Evolutionary conservation across 305 asterid genomes (phyloP).

Genomic region (Striga hermonthica): DNA sequence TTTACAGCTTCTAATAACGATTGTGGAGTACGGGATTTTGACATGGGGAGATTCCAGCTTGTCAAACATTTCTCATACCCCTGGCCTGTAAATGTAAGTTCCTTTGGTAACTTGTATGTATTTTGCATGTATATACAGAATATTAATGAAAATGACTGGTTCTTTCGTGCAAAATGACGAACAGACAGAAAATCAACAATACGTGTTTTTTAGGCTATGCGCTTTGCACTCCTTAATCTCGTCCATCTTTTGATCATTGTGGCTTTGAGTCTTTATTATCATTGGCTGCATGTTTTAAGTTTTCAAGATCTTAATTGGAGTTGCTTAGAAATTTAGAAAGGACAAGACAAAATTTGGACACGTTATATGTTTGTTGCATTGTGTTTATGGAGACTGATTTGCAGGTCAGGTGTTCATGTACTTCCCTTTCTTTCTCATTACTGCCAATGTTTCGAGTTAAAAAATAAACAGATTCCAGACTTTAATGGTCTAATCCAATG

Average conservation of each 20-base stretch:
- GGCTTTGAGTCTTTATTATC: not conserved
- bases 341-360: not conserved
- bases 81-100: slow-evolving; percentile 58
- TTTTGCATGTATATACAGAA: slow-evolving; percentile 2
- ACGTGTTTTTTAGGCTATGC: not conserved
- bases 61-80: slow-evolving; percentile 54
- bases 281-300: too few species aligned
- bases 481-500: not conserved
- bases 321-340: not conserved
- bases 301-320: too few species aligned
- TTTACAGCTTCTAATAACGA: slow-evolving; percentile 68
- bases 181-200: not conserved
- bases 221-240: not conserved
- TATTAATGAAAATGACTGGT: not conserved
- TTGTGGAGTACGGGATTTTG: slow-evolving; percentile 63
- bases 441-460: not conserved
- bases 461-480: not conserved
- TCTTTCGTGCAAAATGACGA: not conserved
- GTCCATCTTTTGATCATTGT: slow-evolving; percentile 3
- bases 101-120: not conserved
- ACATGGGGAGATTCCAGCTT: slow-evolving; percentile 61
- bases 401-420: not conserved
- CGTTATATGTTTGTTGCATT: not conserved
- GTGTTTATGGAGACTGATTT: not conserved
- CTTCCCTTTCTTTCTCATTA: not conserved